Evolutionary conservation across 331 rosid species (phyloP).

Genomic region (Malus hybrid): DNA sequence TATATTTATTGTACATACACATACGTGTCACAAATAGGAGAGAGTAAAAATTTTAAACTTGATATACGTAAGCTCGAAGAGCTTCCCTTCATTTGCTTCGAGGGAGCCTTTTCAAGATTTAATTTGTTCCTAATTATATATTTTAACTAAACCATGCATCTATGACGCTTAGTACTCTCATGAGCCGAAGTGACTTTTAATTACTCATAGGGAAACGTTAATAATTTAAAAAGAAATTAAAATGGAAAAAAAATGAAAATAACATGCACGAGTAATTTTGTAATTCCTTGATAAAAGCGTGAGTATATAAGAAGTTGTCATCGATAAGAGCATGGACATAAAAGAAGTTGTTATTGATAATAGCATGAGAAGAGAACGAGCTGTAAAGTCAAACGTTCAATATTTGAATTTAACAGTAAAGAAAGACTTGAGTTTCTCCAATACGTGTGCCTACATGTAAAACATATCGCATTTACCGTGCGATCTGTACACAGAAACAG

Average conservation of each 20-base stretch:
- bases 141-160: too few relatives aligned
- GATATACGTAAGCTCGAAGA: too few relatives aligned
- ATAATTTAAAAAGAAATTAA: neutral
- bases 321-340: neutral
- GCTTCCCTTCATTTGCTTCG: too few relatives aligned
- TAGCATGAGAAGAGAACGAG: neutral
- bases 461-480: neutral
- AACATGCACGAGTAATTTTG: neutral
- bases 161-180: too few relatives aligned
- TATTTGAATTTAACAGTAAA: neutral
- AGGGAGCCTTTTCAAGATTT: too few relatives aligned
- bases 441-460: neutral
- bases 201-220: too few relatives aligned
- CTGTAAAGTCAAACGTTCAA: neutral
- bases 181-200: too few relatives aligned
- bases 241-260: neutral
- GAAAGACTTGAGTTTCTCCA: too few relatives aligned
- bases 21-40: rapidly evolving
- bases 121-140: too few relatives aligned
- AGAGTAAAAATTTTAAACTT: too few relatives aligned
- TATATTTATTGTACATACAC: too few relatives aligned
- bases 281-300: neutral
- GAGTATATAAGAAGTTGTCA: neutral
- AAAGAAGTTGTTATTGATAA: neutral
- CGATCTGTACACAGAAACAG: neutral